These are phyloP conservation scores for Penicillium silybi DNA, from an alignment of 495 filamentous ascomycete genomes.

Conservation along the genomic window DNA sequence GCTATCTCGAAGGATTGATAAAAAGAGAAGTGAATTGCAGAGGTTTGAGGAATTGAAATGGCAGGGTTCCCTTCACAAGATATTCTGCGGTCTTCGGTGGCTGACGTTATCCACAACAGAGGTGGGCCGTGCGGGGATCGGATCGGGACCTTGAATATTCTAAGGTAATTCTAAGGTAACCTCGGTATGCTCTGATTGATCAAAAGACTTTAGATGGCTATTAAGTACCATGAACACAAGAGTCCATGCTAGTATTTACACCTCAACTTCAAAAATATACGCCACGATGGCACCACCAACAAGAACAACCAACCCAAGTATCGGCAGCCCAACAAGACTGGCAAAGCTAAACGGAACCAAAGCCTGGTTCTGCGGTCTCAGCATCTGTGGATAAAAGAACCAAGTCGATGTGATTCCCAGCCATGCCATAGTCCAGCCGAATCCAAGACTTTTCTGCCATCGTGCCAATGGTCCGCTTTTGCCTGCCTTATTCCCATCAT, in stretches of 20 bases:
- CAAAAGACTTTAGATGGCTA: too few species aligned
- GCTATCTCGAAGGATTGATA: too few species aligned
- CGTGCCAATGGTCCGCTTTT: not conserved
- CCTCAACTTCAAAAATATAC: not conserved
- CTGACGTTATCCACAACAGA: too few species aligned
- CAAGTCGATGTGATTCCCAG: constrained; percentile 18
- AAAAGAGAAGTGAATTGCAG: too few species aligned
- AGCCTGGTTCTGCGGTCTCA: constrained; percentile 14
- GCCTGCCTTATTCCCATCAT: not conserved
- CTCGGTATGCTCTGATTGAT: too few species aligned
- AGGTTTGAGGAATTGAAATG: too few species aligned
- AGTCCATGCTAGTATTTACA: not conserved
- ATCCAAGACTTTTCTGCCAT: constrained; percentile 10
- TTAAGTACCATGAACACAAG: too few species aligned
- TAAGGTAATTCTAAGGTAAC: too few species aligned
- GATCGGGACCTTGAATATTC: too few species aligned
- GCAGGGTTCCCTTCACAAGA: too few species aligned
- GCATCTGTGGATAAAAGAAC: constrained; percentile 20
- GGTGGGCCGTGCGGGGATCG: too few species aligned
- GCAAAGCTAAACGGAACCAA: constrained; percentile 8
- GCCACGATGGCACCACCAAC: not conserved
- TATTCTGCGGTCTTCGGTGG: too few species aligned
- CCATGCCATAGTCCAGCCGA: constrained; percentile 16
- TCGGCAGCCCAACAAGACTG: not conserved
- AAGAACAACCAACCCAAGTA: not conserved